phyloP scores from a whole-genome alignment of 768 basidiomycete genomes.

The Suillus clintonianus region DNA sequence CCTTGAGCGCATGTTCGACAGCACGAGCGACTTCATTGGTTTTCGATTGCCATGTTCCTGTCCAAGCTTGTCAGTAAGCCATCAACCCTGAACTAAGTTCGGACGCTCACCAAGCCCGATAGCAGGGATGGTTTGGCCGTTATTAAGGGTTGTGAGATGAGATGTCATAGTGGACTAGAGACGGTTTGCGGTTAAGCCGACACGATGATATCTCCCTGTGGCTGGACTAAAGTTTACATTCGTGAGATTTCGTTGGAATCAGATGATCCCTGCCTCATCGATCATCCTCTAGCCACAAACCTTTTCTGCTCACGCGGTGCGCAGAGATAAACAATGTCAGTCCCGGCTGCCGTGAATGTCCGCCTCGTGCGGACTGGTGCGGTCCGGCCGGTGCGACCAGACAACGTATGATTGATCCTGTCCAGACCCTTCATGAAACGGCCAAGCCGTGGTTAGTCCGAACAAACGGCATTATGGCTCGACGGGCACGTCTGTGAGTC shows the following conservation, averaged over 20 bases:
- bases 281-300: neutral
- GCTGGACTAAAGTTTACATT: neutral
- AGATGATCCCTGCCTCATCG: neutral
- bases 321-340: neutral
- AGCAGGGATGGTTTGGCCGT: conserved; percentile 53
- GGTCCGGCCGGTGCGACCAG: too few species aligned
- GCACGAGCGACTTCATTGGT: conserved; percentile 71
- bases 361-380: too few species aligned
- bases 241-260: neutral
- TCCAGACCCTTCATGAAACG: too few species aligned
- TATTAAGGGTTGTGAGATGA: conserved; percentile 62
- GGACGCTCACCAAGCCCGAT: conserved; percentile 55
- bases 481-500: too few species aligned
- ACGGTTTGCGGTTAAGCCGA: neutral
- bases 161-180: conserved; percentile 31
- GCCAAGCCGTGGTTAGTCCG: too few species aligned
- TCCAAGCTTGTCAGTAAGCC: neutral
- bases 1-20: conserved; percentile 72
- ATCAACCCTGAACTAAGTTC: neutral
- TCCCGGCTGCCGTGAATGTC: too few species aligned
- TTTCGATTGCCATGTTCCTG: conserved; percentile 83
- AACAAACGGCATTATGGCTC: too few species aligned
- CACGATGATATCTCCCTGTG: neutral
- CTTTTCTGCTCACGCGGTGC: neutral
- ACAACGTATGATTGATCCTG: too few species aligned